Conservation (phyloP, 805 yeast genomes). For the Sugiyamaella marilandica region DNA sequence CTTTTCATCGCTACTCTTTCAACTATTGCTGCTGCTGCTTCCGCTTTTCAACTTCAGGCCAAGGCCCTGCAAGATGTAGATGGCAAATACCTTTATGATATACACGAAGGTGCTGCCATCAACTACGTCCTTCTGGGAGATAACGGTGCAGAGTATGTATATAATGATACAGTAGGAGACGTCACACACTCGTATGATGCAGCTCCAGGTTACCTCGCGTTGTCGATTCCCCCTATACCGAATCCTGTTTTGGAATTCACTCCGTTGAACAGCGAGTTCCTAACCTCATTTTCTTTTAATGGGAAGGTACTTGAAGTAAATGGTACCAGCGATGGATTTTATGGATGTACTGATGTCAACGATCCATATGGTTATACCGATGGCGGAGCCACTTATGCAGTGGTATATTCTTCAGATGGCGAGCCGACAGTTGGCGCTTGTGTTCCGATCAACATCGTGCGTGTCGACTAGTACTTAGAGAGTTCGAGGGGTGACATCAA, state of each 20-base stretch:
- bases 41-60: too few species aligned
- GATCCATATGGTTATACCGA: conserved; percentile 36
- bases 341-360: conserved; percentile 39
- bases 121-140: conserved; percentile 30
- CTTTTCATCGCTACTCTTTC: too few species aligned
- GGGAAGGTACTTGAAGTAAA: conserved; percentile 1
- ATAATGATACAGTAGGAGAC: neutral
- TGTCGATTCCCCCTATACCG: neutral
- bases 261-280: neutral
- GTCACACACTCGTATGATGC: neutral
- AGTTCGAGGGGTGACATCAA: too few species aligned
- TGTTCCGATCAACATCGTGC: neutral
- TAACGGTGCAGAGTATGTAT: neutral
- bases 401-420: neutral
- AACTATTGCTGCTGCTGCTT: too few species aligned
- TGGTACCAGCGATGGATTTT: conserved; percentile 21
- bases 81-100: conserved; percentile 11
- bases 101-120: conserved; percentile 44
- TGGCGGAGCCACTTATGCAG: neutral
- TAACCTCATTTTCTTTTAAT: conserved; percentile 21
- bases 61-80: neutral
- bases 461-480: neutral
- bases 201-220: neutral
- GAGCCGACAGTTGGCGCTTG: neutral
- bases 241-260: neutral